Percentiles rank a stretch among this genome's conserved stretches.
Conservation (phyloP, 495 filamentous ascomycete genomes). For the Aspergillus sclerotiicarbonarius region DNA sequence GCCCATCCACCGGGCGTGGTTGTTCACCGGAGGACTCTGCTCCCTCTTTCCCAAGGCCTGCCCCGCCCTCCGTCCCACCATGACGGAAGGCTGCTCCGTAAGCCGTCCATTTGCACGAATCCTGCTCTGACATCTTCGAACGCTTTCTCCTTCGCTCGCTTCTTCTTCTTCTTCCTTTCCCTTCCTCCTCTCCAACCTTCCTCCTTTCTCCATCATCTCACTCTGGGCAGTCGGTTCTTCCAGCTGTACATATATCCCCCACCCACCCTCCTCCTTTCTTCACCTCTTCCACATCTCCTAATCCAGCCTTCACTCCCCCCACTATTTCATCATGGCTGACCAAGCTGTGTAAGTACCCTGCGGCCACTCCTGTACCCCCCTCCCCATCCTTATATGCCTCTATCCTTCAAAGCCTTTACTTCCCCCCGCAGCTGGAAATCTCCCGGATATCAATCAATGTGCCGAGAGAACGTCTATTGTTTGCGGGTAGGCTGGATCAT, state of each 20-base stretch:
- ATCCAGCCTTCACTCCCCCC: slow-evolving; percentile 13
- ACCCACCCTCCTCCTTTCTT: slow-evolving; percentile 5
- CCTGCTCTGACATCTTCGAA: slow-evolving; percentile 21
- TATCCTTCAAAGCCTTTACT: not conserved
- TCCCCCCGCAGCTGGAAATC: not conserved
- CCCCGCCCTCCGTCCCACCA: slow-evolving; percentile 37
- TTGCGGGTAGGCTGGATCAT: not conserved
- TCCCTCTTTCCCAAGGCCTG: slow-evolving; percentile 42
- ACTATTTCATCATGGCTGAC: slow-evolving; percentile 43
- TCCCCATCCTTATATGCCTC: not conserved
- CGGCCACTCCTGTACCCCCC: slow-evolving; percentile 2
- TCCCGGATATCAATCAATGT: not conserved
- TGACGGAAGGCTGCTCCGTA: slow-evolving; percentile 50
- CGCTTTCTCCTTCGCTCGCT: slow-evolving; percentile 12
- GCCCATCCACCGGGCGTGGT: slow-evolving; percentile 20
- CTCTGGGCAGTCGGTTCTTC: slow-evolving; percentile 5
- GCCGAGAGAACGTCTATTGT: not conserved
- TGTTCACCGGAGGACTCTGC: slow-evolving; percentile 43
- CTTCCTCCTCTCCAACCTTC: slow-evolving; percentile 6
- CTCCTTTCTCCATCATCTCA: slow-evolving; percentile 9
- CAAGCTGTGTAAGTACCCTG: slow-evolving; percentile 57
- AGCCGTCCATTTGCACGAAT: slow-evolving; percentile 24
- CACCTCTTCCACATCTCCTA: slow-evolving; percentile 5
- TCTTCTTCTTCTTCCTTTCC: slow-evolving; percentile 23
- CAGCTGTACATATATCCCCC: slow-evolving; percentile 16